Evolutionary conservation across 441 rosid species (phyloP).

Genomic region (Biscutella laevigata): DNA sequence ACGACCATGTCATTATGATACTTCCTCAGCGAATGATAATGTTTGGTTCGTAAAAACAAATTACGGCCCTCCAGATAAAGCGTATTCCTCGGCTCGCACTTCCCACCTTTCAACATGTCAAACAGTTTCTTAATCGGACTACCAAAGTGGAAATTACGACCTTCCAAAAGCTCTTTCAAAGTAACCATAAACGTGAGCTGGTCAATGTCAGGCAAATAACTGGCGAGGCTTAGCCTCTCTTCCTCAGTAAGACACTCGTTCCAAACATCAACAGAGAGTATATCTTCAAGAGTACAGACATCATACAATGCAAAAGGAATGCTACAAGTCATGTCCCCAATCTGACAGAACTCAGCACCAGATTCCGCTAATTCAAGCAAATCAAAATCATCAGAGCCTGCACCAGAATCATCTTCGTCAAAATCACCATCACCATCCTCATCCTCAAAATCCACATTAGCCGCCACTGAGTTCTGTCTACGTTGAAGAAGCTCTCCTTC

Average conservation of each 20-base stretch:
- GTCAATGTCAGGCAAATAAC: conserved; percentile 81
- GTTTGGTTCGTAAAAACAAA: conserved; percentile 60
- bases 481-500: conserved; percentile 44
- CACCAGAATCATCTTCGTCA: conserved; percentile 93
- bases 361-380: conserved; percentile 90
- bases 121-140: conserved; percentile 74
- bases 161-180: conserved; percentile 67
- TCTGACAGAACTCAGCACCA: conserved; percentile 83
- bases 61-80: conserved; percentile 77
- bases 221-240: conserved; percentile 62
- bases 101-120: conserved; percentile 86
- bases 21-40: conserved; percentile 75
- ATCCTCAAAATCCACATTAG: conserved; percentile 63
- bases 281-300: conserved; percentile 58
- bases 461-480: conserved; percentile 35
- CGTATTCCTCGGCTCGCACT: conserved; percentile 89
- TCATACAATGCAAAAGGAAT: conserved; percentile 86
- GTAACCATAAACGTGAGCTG: conserved; percentile 56
- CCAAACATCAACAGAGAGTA: conserved; percentile 93
- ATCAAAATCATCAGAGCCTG: conserved; percentile 97
- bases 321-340: conserved; percentile 71
- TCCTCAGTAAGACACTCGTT: conserved; percentile 79
- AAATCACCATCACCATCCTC: conserved; percentile 77
- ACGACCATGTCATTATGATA: conserved; percentile 74
- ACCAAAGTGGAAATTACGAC: conserved; percentile 76